Percentiles rank a stretch among this genome's conserved stretches.
Conservation (phyloP, 805 yeast genomes). For the Kregervanrija fluxuum region DNA sequence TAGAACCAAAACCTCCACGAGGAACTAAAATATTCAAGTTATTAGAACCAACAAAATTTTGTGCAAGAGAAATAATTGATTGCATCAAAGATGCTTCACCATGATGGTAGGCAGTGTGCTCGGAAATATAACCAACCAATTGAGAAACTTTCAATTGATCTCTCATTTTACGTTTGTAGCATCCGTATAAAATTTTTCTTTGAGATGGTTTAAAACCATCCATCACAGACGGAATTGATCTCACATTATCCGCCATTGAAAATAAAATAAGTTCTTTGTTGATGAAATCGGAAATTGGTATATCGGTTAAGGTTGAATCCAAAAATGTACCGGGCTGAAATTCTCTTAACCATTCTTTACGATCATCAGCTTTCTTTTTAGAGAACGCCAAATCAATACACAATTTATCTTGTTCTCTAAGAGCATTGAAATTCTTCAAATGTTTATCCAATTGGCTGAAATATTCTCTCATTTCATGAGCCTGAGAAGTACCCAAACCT, state of each 20-base stretch:
- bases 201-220: conserved; percentile 98
- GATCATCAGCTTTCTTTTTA: conserved; percentile 91
- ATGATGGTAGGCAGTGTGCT: conserved; percentile 89
- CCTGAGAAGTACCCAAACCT: conserved; percentile 95
- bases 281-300: conserved; percentile 90
- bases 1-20: conserved; percentile 92
- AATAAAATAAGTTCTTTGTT: conserved; percentile 91
- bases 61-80: conserved; percentile 91
- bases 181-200: conserved; percentile 84
- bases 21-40: conserved; percentile 81
- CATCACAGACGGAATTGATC: conserved; percentile 89
- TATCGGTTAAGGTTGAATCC: conserved; percentile 66
- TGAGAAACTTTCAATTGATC: conserved; percentile 85
- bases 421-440: conserved; percentile 74
- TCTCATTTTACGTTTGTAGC: conserved; percentile 71
- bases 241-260: conserved; percentile 92
- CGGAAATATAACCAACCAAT: conserved; percentile 83
- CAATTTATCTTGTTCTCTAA: conserved; percentile 70
- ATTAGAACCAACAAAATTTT: conserved; percentile 88
- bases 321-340: conserved; percentile 87
- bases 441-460: conserved; percentile 81
- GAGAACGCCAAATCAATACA: conserved; percentile 89
- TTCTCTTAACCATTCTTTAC: conserved; percentile 94
- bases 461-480: conserved; percentile 79
- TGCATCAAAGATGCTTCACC: conserved; percentile 86